phyloP scores from a whole-genome alignment of 2,329 filamentous ascomycete genomes.

The Cladosporium sp. region DNA sequence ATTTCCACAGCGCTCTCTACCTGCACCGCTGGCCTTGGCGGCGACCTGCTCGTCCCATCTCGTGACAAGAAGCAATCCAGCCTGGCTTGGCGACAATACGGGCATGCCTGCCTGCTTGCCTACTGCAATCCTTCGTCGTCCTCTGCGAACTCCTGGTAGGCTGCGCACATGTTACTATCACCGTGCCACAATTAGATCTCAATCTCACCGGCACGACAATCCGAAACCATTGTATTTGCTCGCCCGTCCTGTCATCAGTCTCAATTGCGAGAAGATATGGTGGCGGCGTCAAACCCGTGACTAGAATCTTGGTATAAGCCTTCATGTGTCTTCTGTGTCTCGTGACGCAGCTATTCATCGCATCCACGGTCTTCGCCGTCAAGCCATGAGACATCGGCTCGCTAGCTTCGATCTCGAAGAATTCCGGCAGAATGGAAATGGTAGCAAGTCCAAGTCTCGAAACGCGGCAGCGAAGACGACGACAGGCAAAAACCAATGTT shows the following conservation, averaged over 20 bases:
- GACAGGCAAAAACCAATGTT: background rate
- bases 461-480: background rate
- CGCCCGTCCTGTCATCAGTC: background rate
- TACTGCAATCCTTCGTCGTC: too few species aligned
- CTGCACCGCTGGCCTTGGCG: background rate
- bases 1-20: background rate
- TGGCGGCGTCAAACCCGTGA: background rate
- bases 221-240: background rate
- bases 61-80: constrained; percentile 11
- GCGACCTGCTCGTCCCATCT: background rate
- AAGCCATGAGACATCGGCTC: background rate
- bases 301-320: background rate
- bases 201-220: constrained; percentile 2
- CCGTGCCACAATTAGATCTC: constrained; percentile 1
- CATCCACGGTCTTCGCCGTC: background rate
- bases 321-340: background rate
- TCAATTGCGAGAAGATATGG: background rate
- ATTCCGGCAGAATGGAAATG: background rate
- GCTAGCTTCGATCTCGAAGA: background rate
- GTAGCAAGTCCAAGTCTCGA: background rate
- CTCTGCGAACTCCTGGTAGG: background rate
- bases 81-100: background rate
- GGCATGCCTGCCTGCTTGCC: background rate
- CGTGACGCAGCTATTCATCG: background rate
- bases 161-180: background rate